These are phyloP conservation scores for Calocera viscosa DNA, from an alignment of 768 basidiomycete genomes.

Conservation along the genomic window DNA sequence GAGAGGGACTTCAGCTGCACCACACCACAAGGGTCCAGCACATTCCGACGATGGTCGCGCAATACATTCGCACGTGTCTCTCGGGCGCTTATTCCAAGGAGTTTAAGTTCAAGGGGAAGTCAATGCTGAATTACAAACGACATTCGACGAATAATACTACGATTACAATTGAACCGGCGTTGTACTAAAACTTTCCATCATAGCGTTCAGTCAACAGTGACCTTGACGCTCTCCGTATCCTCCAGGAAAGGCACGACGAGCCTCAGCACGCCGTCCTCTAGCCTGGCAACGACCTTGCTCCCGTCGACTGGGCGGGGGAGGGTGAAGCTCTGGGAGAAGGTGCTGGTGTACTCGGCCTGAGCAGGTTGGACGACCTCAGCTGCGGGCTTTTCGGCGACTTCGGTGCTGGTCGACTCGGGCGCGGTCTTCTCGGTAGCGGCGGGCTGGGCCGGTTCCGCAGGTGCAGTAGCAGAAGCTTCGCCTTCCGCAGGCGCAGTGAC, in stretches of 20 bases:
- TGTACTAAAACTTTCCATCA: not conserved
- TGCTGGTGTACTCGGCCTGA: constrained; percentile 8
- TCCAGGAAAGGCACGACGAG: constrained; percentile 48
- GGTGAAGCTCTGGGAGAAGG: constrained; percentile 60
- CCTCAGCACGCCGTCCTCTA: constrained; percentile 58
- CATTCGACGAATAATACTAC: not conserved
- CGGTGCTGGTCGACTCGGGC: not conserved
- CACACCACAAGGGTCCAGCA: too few relatives aligned
- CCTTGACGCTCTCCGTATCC: constrained; percentile 42
- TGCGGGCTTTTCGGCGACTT: not conserved
- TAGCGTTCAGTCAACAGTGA: constrained; percentile 30
- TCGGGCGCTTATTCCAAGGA: too few relatives aligned
- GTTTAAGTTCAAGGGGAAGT: too few relatives aligned
- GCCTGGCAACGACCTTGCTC: constrained; percentile 46
- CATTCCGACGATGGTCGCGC: too few relatives aligned
- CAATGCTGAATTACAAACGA: not conserved
- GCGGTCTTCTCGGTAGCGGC: not conserved
- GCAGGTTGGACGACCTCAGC: not conserved
- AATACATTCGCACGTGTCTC: too few relatives aligned
- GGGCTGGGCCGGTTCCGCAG: not conserved
- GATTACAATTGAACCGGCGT: not conserved
- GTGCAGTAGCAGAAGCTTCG: not conserved
- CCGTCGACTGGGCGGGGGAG: constrained; percentile 52
- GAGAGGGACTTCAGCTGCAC: too few relatives aligned
- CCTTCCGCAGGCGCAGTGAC: not conserved